Base-by-base conservation (phyloP, 306 rosid species). In the Fagus crenata region DNA sequence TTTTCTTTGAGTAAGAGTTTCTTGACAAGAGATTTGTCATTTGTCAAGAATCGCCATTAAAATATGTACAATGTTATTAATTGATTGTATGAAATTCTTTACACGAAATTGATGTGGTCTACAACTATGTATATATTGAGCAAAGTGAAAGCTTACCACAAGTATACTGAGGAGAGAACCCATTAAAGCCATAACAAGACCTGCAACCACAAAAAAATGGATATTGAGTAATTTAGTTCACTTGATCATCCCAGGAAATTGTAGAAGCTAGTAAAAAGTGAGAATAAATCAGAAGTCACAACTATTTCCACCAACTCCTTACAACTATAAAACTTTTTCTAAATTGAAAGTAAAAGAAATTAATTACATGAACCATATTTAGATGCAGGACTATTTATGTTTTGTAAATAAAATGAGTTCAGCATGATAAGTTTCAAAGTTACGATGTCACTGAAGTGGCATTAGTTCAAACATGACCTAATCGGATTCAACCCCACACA, bases 141-240 rank as follows among this genome's bases (percentile, higher is more conserved):
- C 5, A 2, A 46, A 75, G 72, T 59, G 68, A 17, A 63, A 67
- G 53, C 92, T 88, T 82, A 89, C 94, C 91, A 91, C 91, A 53
- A 85, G 72, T 74, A 88, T 17, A 69, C 91, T 87, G 55, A 89
- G 88, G 49, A 89, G 82, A 75, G 97, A 91, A 53, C 97, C 97
- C 8, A 91, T 86, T 76, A 91, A 88, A 74, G 94, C 88, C 97
- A 91, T 91, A 81, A 89, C 83, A 70, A 89, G 91, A 75, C 97
- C 97, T 89, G 93, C 84, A 81, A 83, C 63, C 53, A 72, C n/a
- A 73, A 64, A 33, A 63, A 77, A 67, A 79, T 7, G n/a, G 61
- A 35, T 54, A 58, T 37, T 64, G n/a, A 54, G 33, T 11, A 43
- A 42, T 64, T 17, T 22, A 75, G 41, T 54, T n/a, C 77, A 71